Base-by-base conservation (phyloP, 2,329 filamentous ascomycete genomes). In the Cephalotrichum gorgonifer region DNA sequence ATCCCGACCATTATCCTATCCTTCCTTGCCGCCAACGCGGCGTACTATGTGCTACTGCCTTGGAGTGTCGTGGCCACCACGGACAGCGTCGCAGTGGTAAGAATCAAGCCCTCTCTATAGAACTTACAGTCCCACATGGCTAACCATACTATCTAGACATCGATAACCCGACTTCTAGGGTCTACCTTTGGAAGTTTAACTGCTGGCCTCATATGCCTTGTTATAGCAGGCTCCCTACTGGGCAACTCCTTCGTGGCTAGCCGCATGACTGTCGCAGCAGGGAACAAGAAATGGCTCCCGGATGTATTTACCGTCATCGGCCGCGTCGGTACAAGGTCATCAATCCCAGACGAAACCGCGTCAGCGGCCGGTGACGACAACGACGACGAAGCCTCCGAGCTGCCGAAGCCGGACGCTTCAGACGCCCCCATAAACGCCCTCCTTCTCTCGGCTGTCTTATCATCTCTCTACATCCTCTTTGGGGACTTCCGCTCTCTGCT, bases 181-280 rank as follows among this genome's bases (percentile, higher is more conserved):
- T 67, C 64, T 0, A 68, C 61, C 0, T 74, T 74, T 44, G 79
- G 78, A 4, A 69, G 79, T 35, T 53, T 73, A 0, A 71, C 78
- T 2, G 78, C 79, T 1, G 55, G 74, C 0, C 60, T 83, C 1
- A 76, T 83, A 38, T 80, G 76, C 52, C 60, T 81, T 0, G 79
- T 81, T 0, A 78, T 81, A 4, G 77, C 76, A 1, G 79, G 79
- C 2, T 80, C 79, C 1, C 65, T 83, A 0, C 72, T 81, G 0
- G 76, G 78, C 23, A 83, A 82, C 57, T 78, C 78, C 0, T 83
- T 83, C 54, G 73, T 82, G 0, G 74, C 75, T 0, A 75, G 78
- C 8, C 73, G 79, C 26, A 79, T 83, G 70, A 73, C 76, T 0
- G 75, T 82, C 3, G 75, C 78, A 1, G 79, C 79, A 0, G 71